A percentile compares a stretch with the other conserved stretches of the same genome.
phyloP scores from a whole-genome alignment of 371 early-diverging fungal species.

The Blakeslea trispora region DNA sequence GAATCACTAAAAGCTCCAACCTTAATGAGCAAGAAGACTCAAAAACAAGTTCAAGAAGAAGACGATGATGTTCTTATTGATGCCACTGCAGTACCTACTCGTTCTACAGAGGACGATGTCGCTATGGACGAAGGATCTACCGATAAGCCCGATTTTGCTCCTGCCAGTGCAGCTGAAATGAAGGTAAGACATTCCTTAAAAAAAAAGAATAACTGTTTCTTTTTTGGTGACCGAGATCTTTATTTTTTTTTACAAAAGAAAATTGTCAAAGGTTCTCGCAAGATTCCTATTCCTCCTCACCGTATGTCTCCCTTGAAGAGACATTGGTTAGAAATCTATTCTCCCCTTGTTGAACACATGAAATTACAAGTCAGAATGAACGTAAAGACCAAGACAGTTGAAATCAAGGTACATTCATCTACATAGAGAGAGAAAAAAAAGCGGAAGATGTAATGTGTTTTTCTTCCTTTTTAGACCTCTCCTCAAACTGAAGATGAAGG shows the following conservation, averaged over 20 bases:
- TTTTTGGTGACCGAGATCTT: slow-evolving; percentile 8
- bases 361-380: slow-evolving; percentile 98
- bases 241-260: slow-evolving; percentile 24
- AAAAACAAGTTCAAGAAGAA: slow-evolving; percentile 39
- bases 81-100: slow-evolving; percentile 58
- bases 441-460: background rate
- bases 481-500: slow-evolving; percentile 83
- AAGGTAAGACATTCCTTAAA: slow-evolving; percentile 25
- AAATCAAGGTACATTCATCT: slow-evolving; percentile 81
- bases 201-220: too few relatives aligned
- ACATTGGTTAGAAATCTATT: slow-evolving; percentile 98
- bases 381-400: slow-evolving; percentile 84
- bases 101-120: slow-evolving; percentile 43
- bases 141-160: slow-evolving; percentile 45
- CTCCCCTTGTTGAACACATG: slow-evolving; percentile 98
- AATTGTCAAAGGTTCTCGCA: slow-evolving; percentile 64
- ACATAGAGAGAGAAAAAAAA: background rate
- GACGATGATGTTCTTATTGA: slow-evolving; percentile 68
- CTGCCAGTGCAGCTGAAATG: slow-evolving; percentile 35
- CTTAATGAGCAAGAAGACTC: slow-evolving; percentile 51
- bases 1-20: slow-evolving; percentile 60
- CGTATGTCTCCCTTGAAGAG: slow-evolving; percentile 92
- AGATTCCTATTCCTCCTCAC: slow-evolving; percentile 91
- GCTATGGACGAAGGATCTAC: slow-evolving; percentile 52
- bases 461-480: slow-evolving; percentile 62